Evolutionary conservation across 179 eudicot species (phyloP).

Genomic region (Carnegiea gigantea): DNA sequence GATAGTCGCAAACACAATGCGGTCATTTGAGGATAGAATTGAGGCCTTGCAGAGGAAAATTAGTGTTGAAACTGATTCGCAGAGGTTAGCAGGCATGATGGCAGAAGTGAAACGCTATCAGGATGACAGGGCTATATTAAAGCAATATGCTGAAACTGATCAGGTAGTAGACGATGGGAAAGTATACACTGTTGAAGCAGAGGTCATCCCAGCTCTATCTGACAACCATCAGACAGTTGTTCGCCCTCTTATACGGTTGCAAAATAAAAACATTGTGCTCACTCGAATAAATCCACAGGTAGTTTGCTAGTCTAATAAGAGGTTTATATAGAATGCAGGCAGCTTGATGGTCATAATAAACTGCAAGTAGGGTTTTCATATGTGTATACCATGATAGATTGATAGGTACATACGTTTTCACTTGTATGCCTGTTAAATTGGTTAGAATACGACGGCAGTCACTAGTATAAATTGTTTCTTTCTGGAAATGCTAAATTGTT

Average conservation of each 20-base stretch:
- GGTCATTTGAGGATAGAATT: slow-evolving; percentile 95
- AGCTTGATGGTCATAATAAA: neutral
- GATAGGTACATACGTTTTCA: neutral
- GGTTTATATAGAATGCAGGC: neutral
- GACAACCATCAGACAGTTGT: slow-evolving; percentile 73
- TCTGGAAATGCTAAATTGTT: slow-evolving; percentile 6
- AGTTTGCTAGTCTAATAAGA: slow-evolving; percentile 14
- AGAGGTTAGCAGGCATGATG: slow-evolving; percentile 73
- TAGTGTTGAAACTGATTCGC: slow-evolving; percentile 65
- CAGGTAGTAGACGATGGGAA: slow-evolving; percentile 88
- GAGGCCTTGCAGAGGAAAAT: slow-evolving; percentile 84
- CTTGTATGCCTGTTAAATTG: neutral
- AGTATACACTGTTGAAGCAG: slow-evolving; percentile 71
- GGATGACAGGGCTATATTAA: slow-evolving; percentile 76
- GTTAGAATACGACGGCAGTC: neutral
- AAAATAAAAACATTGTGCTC: slow-evolving; percentile 66
- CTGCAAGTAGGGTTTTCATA: neutral
- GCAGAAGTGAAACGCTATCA: slow-evolving; percentile 93
- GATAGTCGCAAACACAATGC: slow-evolving; percentile 85
- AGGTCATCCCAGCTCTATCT: slow-evolving; percentile 83
- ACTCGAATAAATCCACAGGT: slow-evolving; percentile 90
- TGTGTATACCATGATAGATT: neutral
- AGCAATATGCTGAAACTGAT: slow-evolving; percentile 96
- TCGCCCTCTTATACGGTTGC: slow-evolving; percentile 79
- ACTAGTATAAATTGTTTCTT: slow-evolving; percentile 2